Base-by-base conservation (phyloP, 2,329 filamentous ascomycete genomes). In the Bipolaris zeicola region DNA sequence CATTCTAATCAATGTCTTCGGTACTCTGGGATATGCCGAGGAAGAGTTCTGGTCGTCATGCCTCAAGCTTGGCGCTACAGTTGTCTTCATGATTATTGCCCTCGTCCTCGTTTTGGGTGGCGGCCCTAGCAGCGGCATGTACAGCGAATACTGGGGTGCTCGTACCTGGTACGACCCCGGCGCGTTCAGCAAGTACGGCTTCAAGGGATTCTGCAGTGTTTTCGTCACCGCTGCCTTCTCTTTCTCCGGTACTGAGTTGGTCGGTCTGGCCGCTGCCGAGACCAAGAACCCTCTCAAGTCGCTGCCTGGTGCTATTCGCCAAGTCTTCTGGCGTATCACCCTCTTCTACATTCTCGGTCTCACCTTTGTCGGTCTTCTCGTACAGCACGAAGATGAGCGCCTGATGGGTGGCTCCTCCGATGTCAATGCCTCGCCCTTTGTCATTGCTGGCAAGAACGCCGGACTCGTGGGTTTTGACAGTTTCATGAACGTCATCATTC, bases 401-500 rank as follows among this genome's bases (percentile, higher is more conserved):
- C 73, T 81, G 13, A 69, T 80, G 26, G 76, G 73, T 43, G 59
- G 49, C 6, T 72, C 63, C 51, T 68, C 64, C 61, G 70, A 66
- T 64, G 76, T 71, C 64, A 77, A 67, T 64, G 81, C 82, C 6
- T 87, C 84, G 0, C 89, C 88, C 0, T 89, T 90, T 66, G 87
- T 90, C 57, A 84, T 90, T 62, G 84, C 85, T 22, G 85, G 87
- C 57, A 76, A 83, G 58, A 79, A 86, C 55, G 86, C 86, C 6
- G 85, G 85, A 42, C 84, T 91, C 41, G 69, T 73, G 1, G 83
- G 82, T 2, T 80, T 90, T 13, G 85, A 87, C 22, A 82, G 81
- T 22, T 83, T 90, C 60, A 87, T 90, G 79, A 90, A 90, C 71
- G 85, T 82, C 14, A 82, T 89, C 50, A 87, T 89, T 65, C 79